Evolutionary conservation across 2,329 filamentous ascomycete genomes (phyloP), one percentile per base, ranked within the genome.

Genomic region (Aspergillus awamori): DNA sequence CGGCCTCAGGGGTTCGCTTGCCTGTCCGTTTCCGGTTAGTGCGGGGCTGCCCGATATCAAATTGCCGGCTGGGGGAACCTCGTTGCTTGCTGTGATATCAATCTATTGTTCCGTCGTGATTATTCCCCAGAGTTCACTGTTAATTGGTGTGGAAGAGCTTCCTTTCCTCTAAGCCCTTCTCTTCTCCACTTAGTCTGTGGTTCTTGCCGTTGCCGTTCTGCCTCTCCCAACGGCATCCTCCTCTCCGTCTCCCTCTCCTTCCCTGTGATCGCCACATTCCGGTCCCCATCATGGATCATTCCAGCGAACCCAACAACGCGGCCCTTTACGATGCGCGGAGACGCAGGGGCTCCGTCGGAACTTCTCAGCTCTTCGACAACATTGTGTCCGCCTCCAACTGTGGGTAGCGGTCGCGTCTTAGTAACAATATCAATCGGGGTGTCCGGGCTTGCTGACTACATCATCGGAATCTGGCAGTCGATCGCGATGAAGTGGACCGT

Each of bases 371-470:
- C 76, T 85, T 98, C 79, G 94, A 98, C 80, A 95, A 90, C 80
- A 97, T 99, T 73, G 93, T 97, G 77, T 91, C 96, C 74, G 92
- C 90, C 71, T 95, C 93, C 70, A 99, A 99, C 83, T 99, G 94
- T 97, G 82, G 68, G 87, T 79, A 66, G 41, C 26, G 4, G 6
- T 20, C 41, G 41, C 41, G 41, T 22, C 22, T 15, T 38, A 30
- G 38, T 10, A 26, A 36, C 17, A 38, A 59, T 45, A 36, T 30
- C 8, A 26, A 36, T 43, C 33, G 33, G 13, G 20, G 13, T 17
- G 26, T 49, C 15, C n/a, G 39, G 53, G 1, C 33, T 52, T 36
- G 53, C 53, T 60, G 39, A 57, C 53, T 24, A 26, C 20, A 28
- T 41, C n/a, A 22, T 26, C 20, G 36, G 26, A 33, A 33, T 30